Evolutionary conservation across 164 flowering plant species (phyloP), one percentile per base, ranked within the genome.

Genomic region (Saururus chinensis): DNA sequence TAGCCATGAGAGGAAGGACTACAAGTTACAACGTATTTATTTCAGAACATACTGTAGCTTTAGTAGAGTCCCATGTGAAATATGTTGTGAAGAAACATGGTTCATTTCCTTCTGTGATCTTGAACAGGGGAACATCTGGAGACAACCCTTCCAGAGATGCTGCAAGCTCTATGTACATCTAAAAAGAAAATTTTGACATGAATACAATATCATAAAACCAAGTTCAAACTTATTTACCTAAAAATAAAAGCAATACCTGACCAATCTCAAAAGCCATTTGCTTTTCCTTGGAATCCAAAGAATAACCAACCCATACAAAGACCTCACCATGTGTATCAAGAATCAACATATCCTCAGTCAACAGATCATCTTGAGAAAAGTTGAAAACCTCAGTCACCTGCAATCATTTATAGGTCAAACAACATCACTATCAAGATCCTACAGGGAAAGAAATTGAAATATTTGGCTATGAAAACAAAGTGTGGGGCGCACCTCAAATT

Each of bases 251-350:
- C 23, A 66, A 37, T 81, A 95, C 99, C 96, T 86, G 85, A 40
- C 92, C 99, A 62, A 91, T 73, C 62, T 95, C 98, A 75, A 95
- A 89, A 63, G 86, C 95, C 66, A 56, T 81, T 73, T 84, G 98
- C 78, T 92, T 95, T 69, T 91, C 98, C 69, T 83, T 84, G 40
- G 89, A 23, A 60, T 91, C 98, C 58, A 80, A 90, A 40, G 81
- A 86, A 40, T 89, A 88, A 59, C 99, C 99, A 78, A 91, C 82
- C 99, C 99, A 95, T 55, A 89, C 84, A 81, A 91, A 87, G 66
- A 95, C 96, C 74, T 95, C 99, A 40, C 96, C 95, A 78, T 79
- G 96, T 58, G 99, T 86, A 73, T 92, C 98, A 35, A 95, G 88
- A 57, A 95, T 83, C 80, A 91, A 64, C 56, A 89, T 75, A 70